Evolutionary conservation across 1,284 basidiomycete species (phyloP).

Genomic region (Neonothopanus nambi): DNA sequence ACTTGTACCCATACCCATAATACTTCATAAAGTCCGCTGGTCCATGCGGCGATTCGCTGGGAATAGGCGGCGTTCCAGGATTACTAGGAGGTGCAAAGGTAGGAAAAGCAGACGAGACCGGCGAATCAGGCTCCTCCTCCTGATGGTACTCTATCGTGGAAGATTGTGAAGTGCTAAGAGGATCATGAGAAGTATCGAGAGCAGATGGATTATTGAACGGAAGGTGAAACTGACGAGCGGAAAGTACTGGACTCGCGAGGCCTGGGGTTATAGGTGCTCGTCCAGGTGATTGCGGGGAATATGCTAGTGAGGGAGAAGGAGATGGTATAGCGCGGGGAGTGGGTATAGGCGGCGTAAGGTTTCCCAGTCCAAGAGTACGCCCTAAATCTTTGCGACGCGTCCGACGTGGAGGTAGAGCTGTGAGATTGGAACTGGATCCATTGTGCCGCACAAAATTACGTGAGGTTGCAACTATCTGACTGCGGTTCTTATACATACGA

Average conservation of each 20-base stretch:
- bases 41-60: conserved; percentile 4
- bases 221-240: conserved; percentile 27
- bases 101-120: conserved; percentile 32
- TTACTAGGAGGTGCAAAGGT: conserved; percentile 30
- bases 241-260: conserved; percentile 23
- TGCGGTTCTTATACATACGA: conserved; percentile 36
- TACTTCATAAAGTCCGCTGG: conserved; percentile 17
- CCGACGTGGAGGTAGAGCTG: conserved; percentile 22
- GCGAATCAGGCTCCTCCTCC: conserved; percentile 11
- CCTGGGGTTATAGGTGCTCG: conserved; percentile 23
- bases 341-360: conserved; percentile 13
- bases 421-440: conserved; percentile 18
- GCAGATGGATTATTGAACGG: conserved; percentile 21
- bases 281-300: conserved; percentile 8
- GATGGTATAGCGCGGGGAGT: conserved; percentile 25
- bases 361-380: conserved; percentile 5
- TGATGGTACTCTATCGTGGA: conserved; percentile 8
- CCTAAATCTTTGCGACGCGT: conserved; percentile 11
- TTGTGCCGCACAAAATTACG: conserved; percentile 7
- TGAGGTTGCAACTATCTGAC: conserved; percentile 26
- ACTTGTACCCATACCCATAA: background rate
- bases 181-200: conserved; percentile 16
- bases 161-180: conserved; percentile 19
- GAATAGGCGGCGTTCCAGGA: conserved; percentile 4
- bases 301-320: conserved; percentile 20